Conservation (phyloP, 2,329 filamentous ascomycete genomes). For the Arthrobotrys sinensis region DNA sequence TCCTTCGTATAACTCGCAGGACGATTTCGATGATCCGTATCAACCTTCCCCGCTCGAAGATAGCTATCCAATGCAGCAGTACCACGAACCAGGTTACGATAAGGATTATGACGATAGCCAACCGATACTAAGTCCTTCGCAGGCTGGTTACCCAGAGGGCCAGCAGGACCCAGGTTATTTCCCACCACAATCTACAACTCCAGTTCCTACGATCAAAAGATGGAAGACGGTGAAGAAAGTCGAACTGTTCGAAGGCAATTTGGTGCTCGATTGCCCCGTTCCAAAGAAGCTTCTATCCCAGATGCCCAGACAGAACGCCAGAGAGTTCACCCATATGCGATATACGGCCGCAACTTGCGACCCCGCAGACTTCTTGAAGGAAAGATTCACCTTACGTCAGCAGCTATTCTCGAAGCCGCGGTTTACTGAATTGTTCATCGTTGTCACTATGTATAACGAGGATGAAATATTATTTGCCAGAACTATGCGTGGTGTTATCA, state of each 20-base stretch:
- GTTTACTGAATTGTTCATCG: conserved; percentile 80
- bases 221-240: conserved; percentile 99
- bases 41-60: conserved; percentile 77
- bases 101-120: conserved; percentile 75
- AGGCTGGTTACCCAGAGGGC: conserved; percentile 62
- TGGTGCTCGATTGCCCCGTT: conserved; percentile 96
- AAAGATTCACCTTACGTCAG: conserved; percentile 79
- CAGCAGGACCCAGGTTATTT: conserved; percentile 64
- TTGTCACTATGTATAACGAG: conserved; percentile 92
- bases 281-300: conserved; percentile 89
- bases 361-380: conserved; percentile 76
- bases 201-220: conserved; percentile 78
- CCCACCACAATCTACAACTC: conserved; percentile 70
- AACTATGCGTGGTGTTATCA: conserved; percentile 96
- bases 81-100: conserved; percentile 65
- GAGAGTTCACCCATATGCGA: conserved; percentile 74
- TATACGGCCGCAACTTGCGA: conserved; percentile 82
- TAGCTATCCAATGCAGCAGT: conserved; percentile 72
- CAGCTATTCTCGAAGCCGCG: conserved; percentile 78
- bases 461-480: conserved; percentile 96
- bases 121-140: conserved; percentile 69
- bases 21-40: conserved; percentile 89
- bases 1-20: conserved; percentile 83
- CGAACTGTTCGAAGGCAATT: conserved; percentile 94
- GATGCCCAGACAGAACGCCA: conserved; percentile 81